A percentile compares a stretch with the other conserved stretches of the same genome.
These are phyloP conservation scores for Solanum corneliomulleri DNA, from an alignment of 257 asterid species.

Conservation along the genomic window DNA sequence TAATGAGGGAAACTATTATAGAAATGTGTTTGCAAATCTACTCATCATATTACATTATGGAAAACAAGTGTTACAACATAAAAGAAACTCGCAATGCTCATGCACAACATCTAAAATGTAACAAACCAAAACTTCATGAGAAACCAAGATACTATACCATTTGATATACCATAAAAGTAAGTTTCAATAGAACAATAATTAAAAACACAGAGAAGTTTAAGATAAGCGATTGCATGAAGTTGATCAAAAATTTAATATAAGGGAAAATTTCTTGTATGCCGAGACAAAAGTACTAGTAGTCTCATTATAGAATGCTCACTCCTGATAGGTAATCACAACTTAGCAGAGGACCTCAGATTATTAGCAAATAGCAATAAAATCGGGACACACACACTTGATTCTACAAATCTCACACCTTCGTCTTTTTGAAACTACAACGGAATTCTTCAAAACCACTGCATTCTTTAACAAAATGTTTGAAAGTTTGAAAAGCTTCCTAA, in stretches of 20 bases:
- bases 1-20: background rate
- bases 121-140: background rate
- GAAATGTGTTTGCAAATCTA: too few relatives aligned
- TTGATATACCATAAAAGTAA: background rate
- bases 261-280: background rate
- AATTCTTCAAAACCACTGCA: too few relatives aligned
- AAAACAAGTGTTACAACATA: background rate
- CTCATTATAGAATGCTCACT: too few relatives aligned
- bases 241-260: background rate
- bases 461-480: too few relatives aligned
- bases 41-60: too few relatives aligned
- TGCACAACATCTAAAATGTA: background rate
- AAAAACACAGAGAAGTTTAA: background rate
- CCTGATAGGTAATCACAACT: too few relatives aligned
- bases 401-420: too few relatives aligned
- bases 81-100: background rate
- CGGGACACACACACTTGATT: too few relatives aligned
- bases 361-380: too few relatives aligned
- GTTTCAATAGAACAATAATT: background rate
- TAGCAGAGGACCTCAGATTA: too few relatives aligned
- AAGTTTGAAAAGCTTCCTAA: too few relatives aligned
- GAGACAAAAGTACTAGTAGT: background rate
- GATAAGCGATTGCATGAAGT: background rate
- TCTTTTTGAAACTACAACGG: too few relatives aligned
- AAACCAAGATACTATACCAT: background rate